Evolutionary conservation across 805 yeast genomes (phyloP).

Genomic region (Komagataella phaffii): DNA sequence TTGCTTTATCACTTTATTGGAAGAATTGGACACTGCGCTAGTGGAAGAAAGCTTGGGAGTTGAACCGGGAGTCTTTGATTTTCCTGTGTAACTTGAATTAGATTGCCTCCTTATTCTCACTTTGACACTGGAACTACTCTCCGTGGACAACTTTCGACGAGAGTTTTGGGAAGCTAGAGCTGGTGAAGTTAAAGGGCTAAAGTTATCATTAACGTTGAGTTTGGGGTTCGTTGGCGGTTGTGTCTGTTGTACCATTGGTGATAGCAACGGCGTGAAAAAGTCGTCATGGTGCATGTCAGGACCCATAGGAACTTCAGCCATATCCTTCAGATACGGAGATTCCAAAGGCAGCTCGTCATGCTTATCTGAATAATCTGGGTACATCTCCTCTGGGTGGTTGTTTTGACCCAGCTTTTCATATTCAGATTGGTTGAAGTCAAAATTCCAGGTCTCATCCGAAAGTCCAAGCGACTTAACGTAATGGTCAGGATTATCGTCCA

Average conservation of each 20-base stretch:
- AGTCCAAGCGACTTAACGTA: background rate
- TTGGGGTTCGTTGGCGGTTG: constrained; percentile 7
- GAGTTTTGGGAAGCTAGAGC: constrained; percentile 36
- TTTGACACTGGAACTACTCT: constrained; percentile 5
- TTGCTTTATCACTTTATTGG: constrained; percentile 17
- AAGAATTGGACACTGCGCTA: constrained; percentile 12
- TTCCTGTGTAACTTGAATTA: constrained; percentile 13
- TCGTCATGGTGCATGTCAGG: constrained; percentile 12
- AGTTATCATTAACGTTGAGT: constrained; percentile 9
- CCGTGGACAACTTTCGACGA: constrained; percentile 12
- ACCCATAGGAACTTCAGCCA: background rate
- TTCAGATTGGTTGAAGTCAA: background rate
- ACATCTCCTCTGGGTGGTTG: background rate
- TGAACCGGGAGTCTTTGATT: constrained; percentile 23
- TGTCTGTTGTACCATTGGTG: constrained; percentile 63
- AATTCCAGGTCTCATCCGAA: background rate
- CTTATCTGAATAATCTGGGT: background rate
- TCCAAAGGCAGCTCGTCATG: background rate
- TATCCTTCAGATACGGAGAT: background rate
- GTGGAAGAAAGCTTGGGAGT: constrained; percentile 20
- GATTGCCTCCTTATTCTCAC: constrained; percentile 1
- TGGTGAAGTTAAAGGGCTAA: constrained; percentile 52
- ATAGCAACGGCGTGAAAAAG: constrained; percentile 62
- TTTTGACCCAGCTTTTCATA: background rate
- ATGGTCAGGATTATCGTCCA: background rate